Base-by-base conservation (phyloP, 176 grass and related monocot genomes). In the Aegilops bicornis region DNA sequence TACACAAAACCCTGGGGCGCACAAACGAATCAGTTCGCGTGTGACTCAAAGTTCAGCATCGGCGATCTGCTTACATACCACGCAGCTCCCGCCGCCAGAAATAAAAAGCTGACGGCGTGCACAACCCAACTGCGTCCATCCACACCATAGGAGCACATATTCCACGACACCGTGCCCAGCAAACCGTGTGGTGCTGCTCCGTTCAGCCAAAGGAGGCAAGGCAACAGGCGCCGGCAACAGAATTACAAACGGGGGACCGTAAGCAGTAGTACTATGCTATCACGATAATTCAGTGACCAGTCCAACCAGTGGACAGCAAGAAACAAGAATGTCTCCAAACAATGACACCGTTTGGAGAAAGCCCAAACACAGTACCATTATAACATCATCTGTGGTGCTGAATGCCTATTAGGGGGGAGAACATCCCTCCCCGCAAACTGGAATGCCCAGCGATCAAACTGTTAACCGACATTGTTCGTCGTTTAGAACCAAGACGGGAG, bases 31-130 rank as follows among this genome's bases (percentile, higher is more conserved):
- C 50, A 54, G 50, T 54, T 54, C 50, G 16, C 50, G 50, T 54
- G 5, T 4, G 25, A 13, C n/a, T 63, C 50, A 19, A 54, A 54
- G 13, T 43, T 63, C n/a, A 63, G 61, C 61, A 63, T 60, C 20
- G 4, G 11, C 43, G 43, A 47, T 54, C 23, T 14, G 89, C 85
- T 87, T 90, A 84, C 24, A 90, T 48, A 36, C 80, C 33, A 90
- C 85, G 89, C 80, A 87, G 64, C 32, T 45, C 61, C 47, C n/a
- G 9, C 8, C 4, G 7, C 23, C 62, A 67, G 30, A 75, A 77
- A 84, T 15, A 62, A 42, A 62, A 42, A 56, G 35, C 15, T 16
- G 23, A 45, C 56, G 31, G 31, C 47, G 59, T 76, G 33, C 71
- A 69, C 63, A 82, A 70, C 8, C 8, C 72, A 54, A 29, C 58